Evolutionary conservation across 2,329 filamentous ascomycete genomes (phyloP).

Genomic region (Aureobasidium sp.): DNA sequence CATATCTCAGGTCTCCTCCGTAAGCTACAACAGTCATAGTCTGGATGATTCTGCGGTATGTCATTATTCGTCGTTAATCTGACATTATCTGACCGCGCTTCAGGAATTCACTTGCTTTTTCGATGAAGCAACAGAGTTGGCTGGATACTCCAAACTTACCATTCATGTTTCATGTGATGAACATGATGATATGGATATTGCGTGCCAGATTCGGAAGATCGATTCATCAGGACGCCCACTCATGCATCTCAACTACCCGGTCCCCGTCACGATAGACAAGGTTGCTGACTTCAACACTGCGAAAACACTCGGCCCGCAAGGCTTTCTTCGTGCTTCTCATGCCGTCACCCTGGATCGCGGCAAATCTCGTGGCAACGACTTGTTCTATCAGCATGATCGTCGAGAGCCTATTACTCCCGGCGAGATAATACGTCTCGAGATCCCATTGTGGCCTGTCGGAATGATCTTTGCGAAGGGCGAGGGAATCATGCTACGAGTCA

Average conservation of each 20-base stretch:
- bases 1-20: background rate
- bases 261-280: background rate
- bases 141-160: background rate
- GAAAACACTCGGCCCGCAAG: background rate
- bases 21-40: background rate
- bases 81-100: background rate
- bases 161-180: background rate
- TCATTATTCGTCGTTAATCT: background rate
- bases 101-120: background rate
- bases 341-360: background rate
- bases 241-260: background rate
- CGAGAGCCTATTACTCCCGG: constrained; percentile 35
- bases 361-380: constrained; percentile 17
- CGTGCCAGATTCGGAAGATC: background rate
- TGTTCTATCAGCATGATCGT: constrained; percentile 34
- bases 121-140: background rate
- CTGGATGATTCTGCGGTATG: background rate
- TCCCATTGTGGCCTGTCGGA: constrained; percentile 41
- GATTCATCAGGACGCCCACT: background rate
- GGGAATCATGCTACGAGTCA: background rate
- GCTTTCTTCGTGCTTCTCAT: background rate
- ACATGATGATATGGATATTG: background rate
- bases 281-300: background rate
- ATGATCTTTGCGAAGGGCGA: constrained; percentile 34
- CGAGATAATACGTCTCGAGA: constrained; percentile 38